phyloP scores from a whole-genome alignment of 306 rosid genomes.

The Corylus avellana region DNA sequence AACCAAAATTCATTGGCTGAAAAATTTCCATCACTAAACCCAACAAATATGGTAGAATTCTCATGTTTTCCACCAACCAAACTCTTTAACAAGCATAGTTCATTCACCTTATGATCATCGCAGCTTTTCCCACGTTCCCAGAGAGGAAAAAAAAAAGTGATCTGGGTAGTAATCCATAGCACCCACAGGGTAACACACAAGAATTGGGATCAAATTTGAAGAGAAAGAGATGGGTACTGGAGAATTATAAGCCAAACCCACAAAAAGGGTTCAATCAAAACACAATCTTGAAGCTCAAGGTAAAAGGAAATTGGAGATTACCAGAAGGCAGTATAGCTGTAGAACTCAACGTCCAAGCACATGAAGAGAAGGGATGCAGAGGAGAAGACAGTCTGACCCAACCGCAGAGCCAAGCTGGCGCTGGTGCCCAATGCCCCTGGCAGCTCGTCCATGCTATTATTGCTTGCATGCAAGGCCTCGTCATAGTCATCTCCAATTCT shows the following conservation, averaged over 20 bases:
- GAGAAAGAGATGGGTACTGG: conserved; percentile 18
- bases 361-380: conserved; percentile 85
- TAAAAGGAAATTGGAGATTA: conserved; percentile 9
- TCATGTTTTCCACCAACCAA: background rate
- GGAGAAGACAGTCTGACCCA: conserved; percentile 87
- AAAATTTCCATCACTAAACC: background rate
- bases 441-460: conserved; percentile 68
- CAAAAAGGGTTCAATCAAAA: conserved; percentile 14
- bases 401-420: conserved; percentile 88
- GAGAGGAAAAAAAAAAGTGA: background rate
- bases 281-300: background rate
- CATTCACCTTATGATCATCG: background rate
- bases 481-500: conserved; percentile 35
- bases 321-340: conserved; percentile 88
- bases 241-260: background rate
- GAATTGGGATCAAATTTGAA: conserved; percentile 6
- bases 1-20: background rate
- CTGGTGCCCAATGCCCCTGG: conserved; percentile 94
- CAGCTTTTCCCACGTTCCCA: background rate
- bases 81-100: background rate
- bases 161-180: background rate
- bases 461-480: conserved; percentile 23
- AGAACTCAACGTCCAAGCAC: conserved; percentile 80
- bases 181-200: background rate
- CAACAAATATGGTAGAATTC: background rate